Percentiles rank a stretch among this genome's conserved stretches.
Evolutionary conservation across 306 rosid genomes (phyloP).

Genomic region (Castanea sativa): DNA sequence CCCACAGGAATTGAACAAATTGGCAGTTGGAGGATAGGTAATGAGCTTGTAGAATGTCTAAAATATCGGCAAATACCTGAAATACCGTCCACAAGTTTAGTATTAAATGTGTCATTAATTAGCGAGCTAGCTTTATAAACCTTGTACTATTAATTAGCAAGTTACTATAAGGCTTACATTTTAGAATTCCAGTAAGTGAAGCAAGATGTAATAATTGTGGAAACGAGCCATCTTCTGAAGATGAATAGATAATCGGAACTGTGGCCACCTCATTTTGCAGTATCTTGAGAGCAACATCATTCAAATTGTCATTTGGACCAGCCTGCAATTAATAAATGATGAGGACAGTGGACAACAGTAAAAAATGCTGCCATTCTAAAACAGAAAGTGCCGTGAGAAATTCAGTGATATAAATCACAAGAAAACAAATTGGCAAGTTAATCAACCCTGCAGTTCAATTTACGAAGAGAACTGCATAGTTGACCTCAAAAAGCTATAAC

Average conservation of each 20-base stretch:
- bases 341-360: background rate
- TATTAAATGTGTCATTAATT: conserved; percentile 7
- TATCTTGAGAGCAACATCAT: conserved; percentile 77
- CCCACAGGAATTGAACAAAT: conserved; percentile 83
- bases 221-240: conserved; percentile 82
- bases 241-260: conserved; percentile 77
- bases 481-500: background rate
- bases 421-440: conserved; percentile 6
- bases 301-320: conserved; percentile 84
- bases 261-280: conserved; percentile 88
- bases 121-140: background rate
- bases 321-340: conserved; percentile 51
- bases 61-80: conserved; percentile 97
- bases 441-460: conserved; percentile 7
- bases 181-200: conserved; percentile 87
- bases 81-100: conserved; percentile 42
- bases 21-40: conserved; percentile 89
- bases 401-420: conserved; percentile 10
- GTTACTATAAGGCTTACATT: conserved; percentile 51
- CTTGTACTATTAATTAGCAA: conserved; percentile 10
- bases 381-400: background rate
- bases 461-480: background rate
- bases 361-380: conserved; percentile 6
- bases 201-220: conserved; percentile 94
- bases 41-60: conserved; percentile 75